Evolutionary conservation across 2,329 filamentous ascomycete genomes (phyloP).

Genomic region (Aspergillus melleus): DNA sequence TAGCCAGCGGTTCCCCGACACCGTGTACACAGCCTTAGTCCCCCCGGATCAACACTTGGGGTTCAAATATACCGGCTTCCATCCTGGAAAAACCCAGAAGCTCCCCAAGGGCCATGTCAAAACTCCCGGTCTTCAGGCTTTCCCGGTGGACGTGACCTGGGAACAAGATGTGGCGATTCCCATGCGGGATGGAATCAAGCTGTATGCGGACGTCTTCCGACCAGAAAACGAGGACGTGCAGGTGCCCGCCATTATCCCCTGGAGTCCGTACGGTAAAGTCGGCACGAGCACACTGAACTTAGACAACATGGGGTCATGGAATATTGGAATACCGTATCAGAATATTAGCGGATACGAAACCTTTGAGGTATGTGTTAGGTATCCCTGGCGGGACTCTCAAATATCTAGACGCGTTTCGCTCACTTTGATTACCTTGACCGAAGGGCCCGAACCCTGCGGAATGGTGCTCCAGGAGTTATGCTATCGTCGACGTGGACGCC

Average conservation of each 20-base stretch:
- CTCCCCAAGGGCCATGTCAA: slow-evolving; percentile 13
- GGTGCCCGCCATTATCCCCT: slow-evolving; percentile 29
- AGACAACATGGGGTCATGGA: slow-evolving; percentile 15
- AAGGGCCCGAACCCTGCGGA: slow-evolving; percentile 30
- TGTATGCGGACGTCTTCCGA: slow-evolving; percentile 28
- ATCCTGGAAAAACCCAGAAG: background rate
- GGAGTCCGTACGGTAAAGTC: slow-evolving; percentile 31
- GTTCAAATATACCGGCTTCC: slow-evolving; percentile 9
- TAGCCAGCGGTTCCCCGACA: no score
- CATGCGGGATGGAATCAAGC: slow-evolving; percentile 27
- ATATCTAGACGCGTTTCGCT: no score
- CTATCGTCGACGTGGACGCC: slow-evolving; percentile 32
- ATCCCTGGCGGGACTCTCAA: background rate
- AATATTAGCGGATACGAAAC: slow-evolving; percentile 20
- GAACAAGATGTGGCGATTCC: slow-evolving; percentile 27
- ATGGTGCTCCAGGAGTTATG: slow-evolving; percentile 30
- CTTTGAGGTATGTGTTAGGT: slow-evolving; percentile 16
- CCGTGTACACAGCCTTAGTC: no score
- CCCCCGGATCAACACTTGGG: no score
- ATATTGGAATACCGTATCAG: slow-evolving; percentile 14
- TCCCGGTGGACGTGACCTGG: slow-evolving; percentile 14
- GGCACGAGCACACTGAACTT: slow-evolving; percentile 17
- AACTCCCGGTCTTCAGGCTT: background rate
- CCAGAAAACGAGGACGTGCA: slow-evolving; percentile 12
- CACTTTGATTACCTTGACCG: no score